Percentiles rank a stretch among this genome's conserved stretches.
These are phyloP conservation scores for Pistacia integerrima DNA, from an alignment of 345 rosid species.

Conservation along the genomic window DNA sequence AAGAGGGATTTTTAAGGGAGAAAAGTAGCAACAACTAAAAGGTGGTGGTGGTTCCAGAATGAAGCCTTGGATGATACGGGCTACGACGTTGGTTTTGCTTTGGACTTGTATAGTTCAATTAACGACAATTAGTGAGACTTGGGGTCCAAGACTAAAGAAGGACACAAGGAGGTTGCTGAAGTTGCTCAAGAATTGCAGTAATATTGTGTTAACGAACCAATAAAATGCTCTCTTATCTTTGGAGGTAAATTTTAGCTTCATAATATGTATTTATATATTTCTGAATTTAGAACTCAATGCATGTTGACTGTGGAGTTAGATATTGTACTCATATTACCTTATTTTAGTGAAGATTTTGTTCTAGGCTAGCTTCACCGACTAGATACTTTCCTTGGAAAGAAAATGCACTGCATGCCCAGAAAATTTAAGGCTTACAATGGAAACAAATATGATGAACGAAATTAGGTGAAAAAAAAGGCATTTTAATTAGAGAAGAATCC, in stretches of 20 bases:
- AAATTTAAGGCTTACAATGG: too few relatives aligned
- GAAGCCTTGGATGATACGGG: slow-evolving; percentile 92
- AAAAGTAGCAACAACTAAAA: slow-evolving; percentile 39
- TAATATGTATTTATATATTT: neutral
- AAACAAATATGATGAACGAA: too few relatives aligned
- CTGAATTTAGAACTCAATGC: neutral
- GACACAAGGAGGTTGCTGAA: slow-evolving; percentile 66
- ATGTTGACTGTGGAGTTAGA: neutral
- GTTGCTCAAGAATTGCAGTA: slow-evolving; percentile 69
- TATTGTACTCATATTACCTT: too few relatives aligned
- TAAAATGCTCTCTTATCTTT: slow-evolving; percentile 79
- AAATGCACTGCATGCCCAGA: too few relatives aligned
- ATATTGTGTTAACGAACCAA: slow-evolving; percentile 79
- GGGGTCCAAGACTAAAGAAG: slow-evolving; percentile 78
- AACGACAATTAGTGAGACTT: slow-evolving; percentile 81
- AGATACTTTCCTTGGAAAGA: too few relatives aligned
- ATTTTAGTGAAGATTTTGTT: too few relatives aligned
- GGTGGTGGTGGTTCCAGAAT: slow-evolving; percentile 42
- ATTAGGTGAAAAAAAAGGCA: too few relatives aligned
- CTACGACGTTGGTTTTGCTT: slow-evolving; percentile 77
- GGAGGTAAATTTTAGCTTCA: slow-evolving; percentile 51
- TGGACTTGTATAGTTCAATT: slow-evolving; percentile 97
- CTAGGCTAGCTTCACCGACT: too few relatives aligned
- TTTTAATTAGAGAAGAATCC: too few relatives aligned
- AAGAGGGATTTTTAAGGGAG: slow-evolving; percentile 49